Evolutionary conservation across 768 basidiomycete genomes (phyloP), one percentile per base, ranked within the genome.

Genomic region (Russula earlei): DNA sequence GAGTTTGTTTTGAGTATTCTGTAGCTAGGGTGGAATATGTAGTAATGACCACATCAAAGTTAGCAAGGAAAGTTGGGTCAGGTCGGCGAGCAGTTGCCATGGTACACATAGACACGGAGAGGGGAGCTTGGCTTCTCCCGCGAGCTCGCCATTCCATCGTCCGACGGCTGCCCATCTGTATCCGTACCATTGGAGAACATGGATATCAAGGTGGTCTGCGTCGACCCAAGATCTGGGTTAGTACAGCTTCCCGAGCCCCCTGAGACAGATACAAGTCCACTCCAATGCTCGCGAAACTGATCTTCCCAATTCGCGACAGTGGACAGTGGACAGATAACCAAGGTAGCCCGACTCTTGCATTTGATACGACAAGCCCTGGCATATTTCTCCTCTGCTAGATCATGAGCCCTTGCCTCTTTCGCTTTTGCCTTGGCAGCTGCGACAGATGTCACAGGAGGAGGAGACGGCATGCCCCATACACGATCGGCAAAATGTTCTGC

Each of bases 271-370:
- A 96, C 92, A 52, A 85, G 81, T 8, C 93, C 93, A 60, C 80
- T 81, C 93, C 93, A 97, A 68, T 99, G 96, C 67, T 99, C 96
- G 55, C 87, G 82, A 66, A 99, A 91, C 69, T 99, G 96, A 54
- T 95, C 91, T 72, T 99, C 96, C 96, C 96, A 99, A 66, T 98
- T 98, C 46, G 90, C 83, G 2, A 99, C 92, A 5, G 96, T 99
- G 11, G 91, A 93, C 36, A 99, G 76, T 7, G 96, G 96, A 65
- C 96, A 98, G 27, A 99, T 80, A 64, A 99, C 91, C n/a, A 99
- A 73, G 6, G 96, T 97, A 19, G 87, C 96, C 33, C 92, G 82
- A 64, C 87, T 90, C 62, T 83, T 85, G 34, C 77, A 74, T 69
- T 91, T 93, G 65, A 95, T 84, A 33, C 87, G 81, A 62, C 82